phyloP scores from a whole-genome alignment of 345 rosid genomes.

The Conringia planisiliqua region DNA sequence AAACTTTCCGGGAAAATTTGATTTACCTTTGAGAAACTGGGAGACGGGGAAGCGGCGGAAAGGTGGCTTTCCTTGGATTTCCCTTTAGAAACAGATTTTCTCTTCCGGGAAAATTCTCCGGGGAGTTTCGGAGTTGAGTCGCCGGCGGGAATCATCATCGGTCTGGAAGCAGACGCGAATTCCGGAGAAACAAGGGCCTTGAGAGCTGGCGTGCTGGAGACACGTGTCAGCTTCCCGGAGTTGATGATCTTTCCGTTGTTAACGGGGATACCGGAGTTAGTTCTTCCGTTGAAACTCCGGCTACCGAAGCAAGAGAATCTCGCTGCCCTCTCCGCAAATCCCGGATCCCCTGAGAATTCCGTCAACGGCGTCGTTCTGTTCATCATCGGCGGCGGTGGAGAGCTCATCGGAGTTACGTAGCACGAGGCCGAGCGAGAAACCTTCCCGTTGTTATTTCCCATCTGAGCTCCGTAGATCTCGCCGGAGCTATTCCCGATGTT shows the following conservation, averaged over 20 bases:
- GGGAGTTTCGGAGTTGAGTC: constrained; percentile 8
- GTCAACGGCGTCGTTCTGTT: constrained; percentile 43
- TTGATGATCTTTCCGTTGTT: constrained; percentile 6
- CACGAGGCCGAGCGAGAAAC: background rate
- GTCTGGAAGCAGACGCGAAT: background rate
- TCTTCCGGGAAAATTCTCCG: constrained; percentile 52
- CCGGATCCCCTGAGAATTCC: constrained; percentile 74
- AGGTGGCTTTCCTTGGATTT: constrained; percentile 44
- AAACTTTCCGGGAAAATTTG: background rate
- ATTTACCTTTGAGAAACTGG: constrained; percentile 37
- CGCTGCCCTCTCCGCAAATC: constrained; percentile 80
- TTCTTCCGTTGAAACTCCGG: constrained; percentile 67
- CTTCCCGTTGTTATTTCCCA: background rate
- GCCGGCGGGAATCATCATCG: constrained; percentile 8
- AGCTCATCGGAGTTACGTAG: constrained; percentile 45
- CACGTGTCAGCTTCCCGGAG: constrained; percentile 52
- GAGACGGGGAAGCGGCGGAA: constrained; percentile 22
- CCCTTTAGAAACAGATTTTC: constrained; percentile 37
- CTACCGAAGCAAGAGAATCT: constrained; percentile 71
- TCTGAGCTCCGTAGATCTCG: constrained; percentile 16
- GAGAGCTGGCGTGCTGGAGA: constrained; percentile 73
- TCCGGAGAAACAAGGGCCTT: constrained; percentile 27
- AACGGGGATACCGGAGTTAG: constrained; percentile 11
- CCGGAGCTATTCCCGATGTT: constrained; percentile 39
- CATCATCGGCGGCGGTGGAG: constrained; percentile 39